phyloP scores from a whole-genome alignment of 31 red algal species.

The Odonthalia washingtoniensis region DNA sequence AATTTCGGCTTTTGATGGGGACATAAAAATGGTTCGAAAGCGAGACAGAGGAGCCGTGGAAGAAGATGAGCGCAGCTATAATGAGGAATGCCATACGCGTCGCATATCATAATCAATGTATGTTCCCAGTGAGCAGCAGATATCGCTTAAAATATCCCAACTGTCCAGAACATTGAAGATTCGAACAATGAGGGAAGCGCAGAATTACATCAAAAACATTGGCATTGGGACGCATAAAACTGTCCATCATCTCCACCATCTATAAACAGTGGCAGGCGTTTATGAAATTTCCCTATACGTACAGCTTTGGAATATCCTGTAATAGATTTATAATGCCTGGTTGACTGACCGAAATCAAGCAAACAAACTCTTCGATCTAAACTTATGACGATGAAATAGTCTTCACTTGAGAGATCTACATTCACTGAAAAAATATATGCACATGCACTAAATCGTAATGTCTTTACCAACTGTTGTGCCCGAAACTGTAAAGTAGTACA shows the following conservation, averaged over 20 bases:
- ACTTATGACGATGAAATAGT: conserved; percentile 84
- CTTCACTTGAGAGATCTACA: conserved; percentile 92
- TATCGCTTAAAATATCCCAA: too few species aligned
- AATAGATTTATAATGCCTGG: conserved; percentile 77
- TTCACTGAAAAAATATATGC: conserved; percentile 84
- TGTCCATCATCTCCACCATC: conserved; percentile 82
- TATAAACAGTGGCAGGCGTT: conserved; percentile 87
- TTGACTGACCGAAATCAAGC: conserved; percentile 89
- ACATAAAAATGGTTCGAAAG: too few species aligned
- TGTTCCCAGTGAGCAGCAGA: too few species aligned
- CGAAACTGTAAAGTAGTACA: conserved; percentile 84
- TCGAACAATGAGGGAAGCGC: too few species aligned
- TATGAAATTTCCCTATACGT: conserved; percentile 70
- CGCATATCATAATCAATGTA: too few species aligned
- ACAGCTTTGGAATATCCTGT: conserved; percentile 79
- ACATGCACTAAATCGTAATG: conserved; percentile 75
- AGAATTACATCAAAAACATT: conserved; percentile 95
- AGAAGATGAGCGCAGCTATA: too few species aligned
- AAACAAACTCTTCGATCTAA: conserved; percentile 86
- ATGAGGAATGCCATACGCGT: too few species aligned
- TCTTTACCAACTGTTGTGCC: conserved; percentile 77
- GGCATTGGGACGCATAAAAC: conserved; percentile 87
- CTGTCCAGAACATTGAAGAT: too few species aligned
- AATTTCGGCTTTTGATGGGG: too few species aligned
- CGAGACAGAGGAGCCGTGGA: too few species aligned